Percentiles rank a stretch among this genome's conserved stretches.
Conservation (phyloP, 2,329 filamentous ascomycete genomes). For the Fusarium sp. region DNA sequence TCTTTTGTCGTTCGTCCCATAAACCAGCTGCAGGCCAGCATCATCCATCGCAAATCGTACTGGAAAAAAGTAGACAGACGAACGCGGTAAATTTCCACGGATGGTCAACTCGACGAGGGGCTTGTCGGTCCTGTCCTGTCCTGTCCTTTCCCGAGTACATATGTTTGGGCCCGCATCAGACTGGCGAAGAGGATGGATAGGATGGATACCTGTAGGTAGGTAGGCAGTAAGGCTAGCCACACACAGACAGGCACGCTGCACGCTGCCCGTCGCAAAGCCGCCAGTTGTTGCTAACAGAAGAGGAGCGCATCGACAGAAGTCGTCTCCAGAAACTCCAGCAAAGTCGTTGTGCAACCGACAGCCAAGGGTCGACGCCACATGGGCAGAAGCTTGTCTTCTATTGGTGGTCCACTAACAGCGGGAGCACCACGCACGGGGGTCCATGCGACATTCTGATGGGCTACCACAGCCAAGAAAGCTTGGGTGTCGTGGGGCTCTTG, state of each 20-base stretch:
- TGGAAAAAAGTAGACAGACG: conserved; percentile 11
- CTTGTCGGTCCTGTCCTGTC: conserved; percentile 18
- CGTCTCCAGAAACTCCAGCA: background rate
- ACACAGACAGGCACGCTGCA: conserved; percentile 36
- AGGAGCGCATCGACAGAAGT: conserved; percentile 17
- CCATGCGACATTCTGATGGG: conserved; percentile 48
- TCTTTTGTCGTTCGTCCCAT: conserved; percentile 29
- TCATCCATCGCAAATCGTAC: conserved; percentile 28
- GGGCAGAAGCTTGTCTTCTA: conserved; percentile 43
- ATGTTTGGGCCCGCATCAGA: conserved; percentile 16
- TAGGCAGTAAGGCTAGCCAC: conserved; percentile 23
- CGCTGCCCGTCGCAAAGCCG: conserved; percentile 30
- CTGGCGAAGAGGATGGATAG: conserved; percentile 13
- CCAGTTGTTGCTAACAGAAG: conserved; percentile 19
- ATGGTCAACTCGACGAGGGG: conserved; percentile 23
- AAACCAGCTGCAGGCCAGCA: conserved; percentile 31
- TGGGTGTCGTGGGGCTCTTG: conserved; percentile 28
- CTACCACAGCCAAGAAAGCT: conserved; percentile 30
- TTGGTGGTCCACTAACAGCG: conserved; percentile 49
- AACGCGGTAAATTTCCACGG: conserved; percentile 29
- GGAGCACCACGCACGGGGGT: conserved; percentile 49
- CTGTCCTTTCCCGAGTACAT: conserved; percentile 2
- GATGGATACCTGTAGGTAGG: background rate
- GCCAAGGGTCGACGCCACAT: conserved; percentile 46
- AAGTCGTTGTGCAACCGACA: conserved; percentile 32